Evolutionary conservation across 2,329 filamentous ascomycete species (phyloP).

Genomic region (Diaporthe batatas): DNA sequence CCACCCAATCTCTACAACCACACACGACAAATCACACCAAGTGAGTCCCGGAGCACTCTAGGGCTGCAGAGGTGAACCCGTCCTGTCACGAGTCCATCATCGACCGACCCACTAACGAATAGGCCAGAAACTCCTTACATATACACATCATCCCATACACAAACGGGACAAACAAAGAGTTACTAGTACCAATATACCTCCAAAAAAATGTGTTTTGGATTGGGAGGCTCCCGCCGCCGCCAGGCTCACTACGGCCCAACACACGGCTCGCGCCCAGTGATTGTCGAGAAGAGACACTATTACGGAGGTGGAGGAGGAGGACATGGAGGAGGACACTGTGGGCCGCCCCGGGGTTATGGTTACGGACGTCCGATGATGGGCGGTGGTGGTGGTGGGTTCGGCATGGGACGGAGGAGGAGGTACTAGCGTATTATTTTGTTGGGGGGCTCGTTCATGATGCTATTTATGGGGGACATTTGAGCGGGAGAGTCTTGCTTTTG

Average conservation of each 20-base stretch:
- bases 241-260: background rate
- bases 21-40: background rate
- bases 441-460: no score
- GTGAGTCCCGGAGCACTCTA: background rate
- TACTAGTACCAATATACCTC: no score
- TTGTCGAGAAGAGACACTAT: constrained; percentile 5
- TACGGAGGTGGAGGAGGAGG: constrained; percentile 1
- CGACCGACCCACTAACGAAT: background rate
- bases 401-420: constrained; percentile 18
- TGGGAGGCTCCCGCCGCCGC: background rate
- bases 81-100: background rate
- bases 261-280: background rate
- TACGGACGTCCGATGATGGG: constrained; percentile 7
- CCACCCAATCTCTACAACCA: background rate
- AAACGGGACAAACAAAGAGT: background rate
- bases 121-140: background rate
- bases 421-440: background rate
- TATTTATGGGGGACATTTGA: no score
- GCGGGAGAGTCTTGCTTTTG: no score
- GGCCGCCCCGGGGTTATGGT: background rate
- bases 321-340: background rate
- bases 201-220: constrained; percentile 8
- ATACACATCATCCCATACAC: background rate
- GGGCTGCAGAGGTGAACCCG: background rate
- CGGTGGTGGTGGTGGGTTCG: background rate